Base-by-base conservation (phyloP, 1,139 yeast species). In the Yamadazyma mexicana region DNA sequence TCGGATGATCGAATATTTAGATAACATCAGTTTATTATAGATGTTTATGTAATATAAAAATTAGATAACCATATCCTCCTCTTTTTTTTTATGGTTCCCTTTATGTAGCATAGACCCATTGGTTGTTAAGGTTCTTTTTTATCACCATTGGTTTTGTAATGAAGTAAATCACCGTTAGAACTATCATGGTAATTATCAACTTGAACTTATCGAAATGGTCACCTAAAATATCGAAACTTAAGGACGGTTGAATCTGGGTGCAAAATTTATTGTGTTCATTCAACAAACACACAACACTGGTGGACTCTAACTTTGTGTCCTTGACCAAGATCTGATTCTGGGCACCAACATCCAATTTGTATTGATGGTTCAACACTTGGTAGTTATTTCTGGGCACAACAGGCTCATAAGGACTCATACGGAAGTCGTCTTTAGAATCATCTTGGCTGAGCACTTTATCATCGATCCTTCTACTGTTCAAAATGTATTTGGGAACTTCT, bases 231-330 rank as follows among this genome's bases (percentile, higher is more conserved):
- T 92, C 98, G 62, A 87, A 91, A 37, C 89, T 87, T 39, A 78
- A 77, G 0, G 96, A 87, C 1, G 98, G 97, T 39, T 86, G 78
- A 17, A 86, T 71, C 39, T 81, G 69, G 1, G 94, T 83, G 56
- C 91, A 87, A 64, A 86, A 91, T 16, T 85, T 62, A 56, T 87
- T 95, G 20, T 61, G 54, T 31, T 72, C 66, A 27, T 87, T 88
- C 39, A 76, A 65, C 17, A 79, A 75, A 47, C 94, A 83, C 1
- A 89, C 75, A 27, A 86, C 70, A 2, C 84, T 70, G 0, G 98
- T 88, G 1, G 95, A 86, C 60, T 92, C 98, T 42, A 88, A 67
- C 34, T 79, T 73, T 0, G 97, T 84, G 2, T 92, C 79, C 25
- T 72, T 64, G 1, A 87, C 69, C 18, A 81, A 59, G 2, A 83